Percentiles rank a stretch among this genome's conserved stretches.
These are phyloP conservation scores for Amanita jacksonii DNA, from an alignment of 768 basidiomycete species.

Conservation along the genomic window DNA sequence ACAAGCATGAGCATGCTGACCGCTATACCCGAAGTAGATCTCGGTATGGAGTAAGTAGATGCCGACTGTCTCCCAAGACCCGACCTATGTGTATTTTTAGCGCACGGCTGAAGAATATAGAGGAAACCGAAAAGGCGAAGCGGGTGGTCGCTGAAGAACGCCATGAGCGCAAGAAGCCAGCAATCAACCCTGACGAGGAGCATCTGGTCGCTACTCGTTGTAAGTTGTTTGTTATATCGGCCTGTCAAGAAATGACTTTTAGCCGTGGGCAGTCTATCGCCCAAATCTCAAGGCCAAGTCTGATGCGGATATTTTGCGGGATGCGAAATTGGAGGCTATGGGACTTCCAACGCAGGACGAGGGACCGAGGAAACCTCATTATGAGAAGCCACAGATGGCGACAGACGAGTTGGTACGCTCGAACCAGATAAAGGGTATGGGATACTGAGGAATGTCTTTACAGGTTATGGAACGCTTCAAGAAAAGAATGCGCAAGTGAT, in stretches of 20 bases:
- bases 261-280: conserved; percentile 55
- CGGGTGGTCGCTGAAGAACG: conserved; percentile 70
- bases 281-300: conserved; percentile 78
- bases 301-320: conserved; percentile 79
- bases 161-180: conserved; percentile 41
- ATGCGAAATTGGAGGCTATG: conserved; percentile 83
- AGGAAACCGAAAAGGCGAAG: conserved; percentile 96
- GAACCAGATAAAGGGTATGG: background rate
- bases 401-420: conserved; percentile 78
- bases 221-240: conserved; percentile 28
- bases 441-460: conserved; percentile 1
- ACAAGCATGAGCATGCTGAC: conserved; percentile 94
- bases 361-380: conserved; percentile 33
- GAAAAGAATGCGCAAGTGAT: conserved; percentile 84
- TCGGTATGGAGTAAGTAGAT: conserved; percentile 92
- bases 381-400: conserved; percentile 67
- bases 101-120: conserved; percentile 86
- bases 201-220: conserved; percentile 85
- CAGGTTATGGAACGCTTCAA: conserved; percentile 97
- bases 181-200: conserved; percentile 55
- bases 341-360: conserved; percentile 56
- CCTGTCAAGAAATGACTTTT: conserved; percentile 5
- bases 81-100: conserved; percentile 28
- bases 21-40: conserved; percentile 94
- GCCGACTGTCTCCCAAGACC: background rate